Percentiles rank a stretch among this genome's conserved stretches.
phyloP scores from a whole-genome alignment of 2,329 filamentous ascomycete genomes.

The Pyrenochaeta sp. region DNA sequence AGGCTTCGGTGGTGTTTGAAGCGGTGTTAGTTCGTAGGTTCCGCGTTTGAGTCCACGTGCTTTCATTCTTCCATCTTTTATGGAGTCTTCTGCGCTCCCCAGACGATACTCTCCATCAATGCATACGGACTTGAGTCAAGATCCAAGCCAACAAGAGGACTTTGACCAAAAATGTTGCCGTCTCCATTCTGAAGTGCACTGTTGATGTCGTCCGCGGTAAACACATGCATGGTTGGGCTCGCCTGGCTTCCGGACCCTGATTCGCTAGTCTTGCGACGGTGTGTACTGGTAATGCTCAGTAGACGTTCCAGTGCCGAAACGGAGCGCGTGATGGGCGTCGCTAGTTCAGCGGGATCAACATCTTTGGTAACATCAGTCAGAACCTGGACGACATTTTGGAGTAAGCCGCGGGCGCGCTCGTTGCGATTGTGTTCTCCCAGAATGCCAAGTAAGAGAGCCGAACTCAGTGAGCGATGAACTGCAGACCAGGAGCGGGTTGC shows the following conservation, averaged over 20 bases:
- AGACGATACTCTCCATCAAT: slow-evolving; percentile 58
- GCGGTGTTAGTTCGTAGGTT: too few species aligned
- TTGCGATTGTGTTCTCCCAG: slow-evolving; percentile 55
- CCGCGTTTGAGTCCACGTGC: too few species aligned
- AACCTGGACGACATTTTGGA: slow-evolving; percentile 56
- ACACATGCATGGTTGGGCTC: slow-evolving; percentile 40
- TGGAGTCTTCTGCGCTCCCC: slow-evolving; percentile 47
- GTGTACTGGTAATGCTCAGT: slow-evolving; percentile 38
- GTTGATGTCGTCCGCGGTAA: slow-evolving; percentile 48
- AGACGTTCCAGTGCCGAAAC: slow-evolving; percentile 56
- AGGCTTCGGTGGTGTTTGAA: too few species aligned
- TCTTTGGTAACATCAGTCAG: slow-evolving; percentile 56
- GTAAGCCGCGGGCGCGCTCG: slow-evolving; percentile 54
- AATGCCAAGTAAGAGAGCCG: slow-evolving; percentile 53
- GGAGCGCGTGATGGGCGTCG: slow-evolving; percentile 56
- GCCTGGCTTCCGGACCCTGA: slow-evolving; percentile 41
- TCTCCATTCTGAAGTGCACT: slow-evolving; percentile 43
- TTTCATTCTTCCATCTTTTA: too few species aligned
- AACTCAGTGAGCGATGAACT: slow-evolving; percentile 54
- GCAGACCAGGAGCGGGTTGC: slow-evolving; percentile 54
- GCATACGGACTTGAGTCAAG: slow-evolving; percentile 57
- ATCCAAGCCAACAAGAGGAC: slow-evolving; percentile 46
- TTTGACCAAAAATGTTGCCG: slow-evolving; percentile 38
- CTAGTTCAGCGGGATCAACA: slow-evolving; percentile 57
- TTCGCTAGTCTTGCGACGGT: slow-evolving; percentile 32